Evolutionary conservation across 1,139 yeast genomes (phyloP).

Genomic region (Entelexis sorbosivorans): DNA sequence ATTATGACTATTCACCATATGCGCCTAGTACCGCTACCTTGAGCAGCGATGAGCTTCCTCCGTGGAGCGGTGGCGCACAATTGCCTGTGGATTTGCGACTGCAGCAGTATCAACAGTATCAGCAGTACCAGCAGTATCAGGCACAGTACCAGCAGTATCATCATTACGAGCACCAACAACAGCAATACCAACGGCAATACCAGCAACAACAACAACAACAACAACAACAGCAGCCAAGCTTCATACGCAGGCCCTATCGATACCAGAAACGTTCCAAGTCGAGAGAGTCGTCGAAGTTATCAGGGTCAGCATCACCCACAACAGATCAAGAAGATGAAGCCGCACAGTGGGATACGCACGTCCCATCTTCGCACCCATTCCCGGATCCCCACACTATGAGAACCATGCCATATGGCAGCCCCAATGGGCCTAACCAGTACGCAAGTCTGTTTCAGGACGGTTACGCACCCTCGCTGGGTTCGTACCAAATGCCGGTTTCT

Average conservation of each 20-base stretch:
- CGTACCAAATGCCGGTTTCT: too few species aligned
- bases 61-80: too few species aligned
- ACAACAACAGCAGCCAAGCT: neutral
- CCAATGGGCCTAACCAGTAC: neutral
- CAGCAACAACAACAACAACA: neutral
- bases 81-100: neutral
- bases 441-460: neutral
- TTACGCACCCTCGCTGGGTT: neutral
- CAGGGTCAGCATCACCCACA: neutral
- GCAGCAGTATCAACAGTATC: neutral
- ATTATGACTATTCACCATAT: neutral
- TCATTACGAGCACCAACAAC: neutral
- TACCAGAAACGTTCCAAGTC: neutral
- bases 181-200: neutral
- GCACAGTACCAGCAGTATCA: neutral
- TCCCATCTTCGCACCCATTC: neutral
- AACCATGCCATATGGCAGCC: too few species aligned
- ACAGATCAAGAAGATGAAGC: neutral
- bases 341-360: neutral
- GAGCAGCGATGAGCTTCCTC: too few species aligned
- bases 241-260: neutral
- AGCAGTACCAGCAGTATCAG: neutral
- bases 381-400: neutral
- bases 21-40: neutral
- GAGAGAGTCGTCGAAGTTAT: neutral